Conservation (phyloP, 2,329 filamentous ascomycete species). For the Orbilia blumenaviensis region DNA sequence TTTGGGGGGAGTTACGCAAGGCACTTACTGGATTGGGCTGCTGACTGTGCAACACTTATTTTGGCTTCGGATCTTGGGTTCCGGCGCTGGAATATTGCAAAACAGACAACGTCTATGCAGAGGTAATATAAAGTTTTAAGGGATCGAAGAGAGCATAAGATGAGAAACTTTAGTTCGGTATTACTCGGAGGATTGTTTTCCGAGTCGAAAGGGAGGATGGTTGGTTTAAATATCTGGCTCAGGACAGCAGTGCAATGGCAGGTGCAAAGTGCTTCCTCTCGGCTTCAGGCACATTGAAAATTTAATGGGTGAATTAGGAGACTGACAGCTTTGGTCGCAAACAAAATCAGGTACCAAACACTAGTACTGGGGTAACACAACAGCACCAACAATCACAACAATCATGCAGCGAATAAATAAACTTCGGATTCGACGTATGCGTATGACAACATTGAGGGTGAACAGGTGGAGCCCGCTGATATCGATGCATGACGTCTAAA, state of each 20-base stretch:
- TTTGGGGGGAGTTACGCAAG: slow-evolving; percentile 43
- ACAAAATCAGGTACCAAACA: slow-evolving; percentile 34
- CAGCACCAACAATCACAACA: slow-evolving; percentile 1
- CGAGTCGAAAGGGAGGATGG: slow-evolving; percentile 12
- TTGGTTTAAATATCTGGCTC: slow-evolving; percentile 26
- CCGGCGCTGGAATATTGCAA: not conserved
- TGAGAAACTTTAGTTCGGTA: not conserved
- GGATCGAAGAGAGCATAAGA: not conserved
- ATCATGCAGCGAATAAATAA: not conserved
- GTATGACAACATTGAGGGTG: slow-evolving; percentile 17
- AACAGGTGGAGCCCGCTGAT: slow-evolving; percentile 43
- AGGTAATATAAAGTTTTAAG: not conserved
- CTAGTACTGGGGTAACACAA: slow-evolving; percentile 16
- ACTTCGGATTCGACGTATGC: too few relatives aligned
- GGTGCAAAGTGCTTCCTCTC: not conserved
- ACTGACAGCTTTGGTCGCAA: slow-evolving; percentile 31
- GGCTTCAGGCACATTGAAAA: not conserved
- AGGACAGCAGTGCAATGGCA: not conserved
- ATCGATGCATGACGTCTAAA: slow-evolving; percentile 43
- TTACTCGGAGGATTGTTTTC: slow-evolving; percentile 15
- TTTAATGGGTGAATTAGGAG: slow-evolving; percentile 42
- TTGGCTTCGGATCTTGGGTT: slow-evolving; percentile 16
- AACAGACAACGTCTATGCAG: not conserved
- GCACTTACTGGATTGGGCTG: slow-evolving; percentile 41
- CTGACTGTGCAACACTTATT: slow-evolving; percentile 14